Percentiles rank a stretch among this genome's conserved stretches.
Conservation (phyloP, 2,329 filamentous ascomycete genomes). For the Phaeosphaeria sp. region DNA sequence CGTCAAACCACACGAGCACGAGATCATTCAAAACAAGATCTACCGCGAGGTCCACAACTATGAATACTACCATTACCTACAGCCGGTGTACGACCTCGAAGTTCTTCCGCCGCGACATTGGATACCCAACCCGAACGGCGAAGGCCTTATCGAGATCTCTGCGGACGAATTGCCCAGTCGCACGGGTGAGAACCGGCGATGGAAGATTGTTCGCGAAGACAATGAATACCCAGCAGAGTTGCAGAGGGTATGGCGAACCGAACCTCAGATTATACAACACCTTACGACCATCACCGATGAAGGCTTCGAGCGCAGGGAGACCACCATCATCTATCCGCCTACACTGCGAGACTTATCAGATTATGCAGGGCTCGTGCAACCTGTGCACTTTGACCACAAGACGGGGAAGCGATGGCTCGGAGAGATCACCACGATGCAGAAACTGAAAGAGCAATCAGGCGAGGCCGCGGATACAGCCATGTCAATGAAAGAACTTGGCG, state of each 20-base stretch:
- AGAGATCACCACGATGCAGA: conserved; percentile 28
- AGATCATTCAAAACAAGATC: conserved; percentile 57
- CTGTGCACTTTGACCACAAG: conserved; percentile 40
- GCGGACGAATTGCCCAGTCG: conserved; percentile 50
- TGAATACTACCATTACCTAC: conserved; percentile 59
- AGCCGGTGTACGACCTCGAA: conserved; percentile 62
- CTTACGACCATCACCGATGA: conserved; percentile 47
- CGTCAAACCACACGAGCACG: conserved; percentile 52
- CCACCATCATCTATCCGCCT: conserved; percentile 56
- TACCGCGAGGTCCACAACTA: conserved; percentile 63
- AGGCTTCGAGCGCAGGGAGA: conserved; percentile 52
- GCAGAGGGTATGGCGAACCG: conserved; percentile 27
- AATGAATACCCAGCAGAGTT: conserved; percentile 7
- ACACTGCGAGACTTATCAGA: conserved; percentile 44
- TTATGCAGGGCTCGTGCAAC: conserved; percentile 34
- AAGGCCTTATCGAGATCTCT: conserved; percentile 54
- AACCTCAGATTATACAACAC: conserved; percentile 51
- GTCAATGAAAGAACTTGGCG: conserved; percentile 14
- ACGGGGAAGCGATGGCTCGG: conserved; percentile 34
- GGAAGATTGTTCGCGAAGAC: conserved; percentile 36
- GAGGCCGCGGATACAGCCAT: background rate
- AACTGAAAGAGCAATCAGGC: conserved; percentile 12
- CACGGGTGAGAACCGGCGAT: conserved; percentile 35
- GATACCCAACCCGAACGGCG: conserved; percentile 45
- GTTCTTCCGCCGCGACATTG: conserved; percentile 62